A percentile compares a stretch with the other conserved stretches of the same genome.
These are phyloP conservation scores for Citrus unshiu DNA, from an alignment of 345 rosid genomes.

Conservation along the genomic window DNA sequence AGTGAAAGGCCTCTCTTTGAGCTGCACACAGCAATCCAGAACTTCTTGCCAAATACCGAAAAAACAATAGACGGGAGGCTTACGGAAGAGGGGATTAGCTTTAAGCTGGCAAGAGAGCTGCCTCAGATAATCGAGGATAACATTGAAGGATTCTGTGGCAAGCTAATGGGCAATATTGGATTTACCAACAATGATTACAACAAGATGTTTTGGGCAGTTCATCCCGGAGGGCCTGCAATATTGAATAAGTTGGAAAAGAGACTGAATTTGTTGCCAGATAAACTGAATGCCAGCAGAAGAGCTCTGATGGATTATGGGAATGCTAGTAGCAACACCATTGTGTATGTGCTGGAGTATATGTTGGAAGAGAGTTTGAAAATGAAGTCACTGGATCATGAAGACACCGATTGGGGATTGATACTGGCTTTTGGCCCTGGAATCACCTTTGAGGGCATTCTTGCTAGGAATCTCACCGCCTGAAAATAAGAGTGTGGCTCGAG, in stretches of 20 bases:
- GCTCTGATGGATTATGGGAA: constrained; percentile 94
- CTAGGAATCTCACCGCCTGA: constrained; percentile 60
- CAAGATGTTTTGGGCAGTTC: constrained; percentile 92
- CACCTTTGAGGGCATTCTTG: constrained; percentile 95
- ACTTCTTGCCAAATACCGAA: constrained; percentile 76
- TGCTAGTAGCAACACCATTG: constrained; percentile 91
- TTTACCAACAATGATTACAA: constrained; percentile 52
- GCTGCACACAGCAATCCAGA: constrained; percentile 80
- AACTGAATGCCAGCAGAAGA: constrained; percentile 72
- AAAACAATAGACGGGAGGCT: constrained; percentile 79
- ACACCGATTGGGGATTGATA: constrained; percentile 69
- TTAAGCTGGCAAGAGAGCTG: constrained; percentile 83
- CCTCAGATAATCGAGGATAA: constrained; percentile 92
- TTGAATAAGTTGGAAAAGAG: constrained; percentile 81
- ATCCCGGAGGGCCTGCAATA: constrained; percentile 98
- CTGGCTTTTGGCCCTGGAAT: constrained; percentile 97
- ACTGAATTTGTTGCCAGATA: constrained; percentile 65
- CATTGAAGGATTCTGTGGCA: constrained; percentile 71
- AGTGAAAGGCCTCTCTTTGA: constrained; percentile 80
- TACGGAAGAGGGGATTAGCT: constrained; percentile 87
- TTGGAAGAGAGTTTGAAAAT: constrained; percentile 61
- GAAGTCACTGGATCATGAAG: constrained; percentile 20
- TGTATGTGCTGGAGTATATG: constrained; percentile 90
- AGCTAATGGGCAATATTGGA: constrained; percentile 47
- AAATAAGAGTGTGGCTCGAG: not conserved